Conservation (phyloP, 768 basidiomycete species). For the Punctularia strigosozonata region DNA sequence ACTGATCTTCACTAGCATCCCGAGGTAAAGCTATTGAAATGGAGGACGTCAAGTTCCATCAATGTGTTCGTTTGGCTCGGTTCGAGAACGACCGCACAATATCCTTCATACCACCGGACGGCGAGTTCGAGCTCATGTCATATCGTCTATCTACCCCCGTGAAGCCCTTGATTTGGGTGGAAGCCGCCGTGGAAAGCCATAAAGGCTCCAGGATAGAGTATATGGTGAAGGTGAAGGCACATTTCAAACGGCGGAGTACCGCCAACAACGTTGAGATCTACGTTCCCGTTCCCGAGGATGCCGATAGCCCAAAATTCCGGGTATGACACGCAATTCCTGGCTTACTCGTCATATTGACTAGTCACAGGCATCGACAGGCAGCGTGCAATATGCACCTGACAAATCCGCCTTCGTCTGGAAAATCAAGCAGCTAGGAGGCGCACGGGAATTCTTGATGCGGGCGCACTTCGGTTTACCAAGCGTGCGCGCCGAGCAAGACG, state of each 20-base stretch:
- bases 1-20: constrained; percentile 38
- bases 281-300: constrained; percentile 98
- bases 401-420: constrained; percentile 99
- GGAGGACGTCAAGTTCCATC: constrained; percentile 99
- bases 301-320: constrained; percentile 94
- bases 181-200: constrained; percentile 92
- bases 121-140: constrained; percentile 97
- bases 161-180: constrained; percentile 96
- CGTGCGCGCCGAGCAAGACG: constrained; percentile 73
- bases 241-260: constrained; percentile 93
- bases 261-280: constrained; percentile 99
- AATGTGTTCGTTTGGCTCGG: constrained; percentile 92
- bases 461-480: constrained; percentile 96
- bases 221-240: constrained; percentile 91
- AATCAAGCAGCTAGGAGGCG: constrained; percentile 95
- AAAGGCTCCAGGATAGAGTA: constrained; percentile 90
- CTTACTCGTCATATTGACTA: not conserved
- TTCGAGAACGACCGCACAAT: constrained; percentile 99
- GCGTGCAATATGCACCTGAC: constrained; percentile 94
- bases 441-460: constrained; percentile 94
- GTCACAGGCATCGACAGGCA: constrained; percentile 80
- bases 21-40: constrained; percentile 98
- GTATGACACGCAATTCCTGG: too few relatives aligned
- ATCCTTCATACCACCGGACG: constrained; percentile 97
- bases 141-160: constrained; percentile 95